These are phyloP conservation scores for Halophytophthora polymorphica DNA, from an alignment of 352 stramenopile species.

Conservation along the genomic window DNA sequence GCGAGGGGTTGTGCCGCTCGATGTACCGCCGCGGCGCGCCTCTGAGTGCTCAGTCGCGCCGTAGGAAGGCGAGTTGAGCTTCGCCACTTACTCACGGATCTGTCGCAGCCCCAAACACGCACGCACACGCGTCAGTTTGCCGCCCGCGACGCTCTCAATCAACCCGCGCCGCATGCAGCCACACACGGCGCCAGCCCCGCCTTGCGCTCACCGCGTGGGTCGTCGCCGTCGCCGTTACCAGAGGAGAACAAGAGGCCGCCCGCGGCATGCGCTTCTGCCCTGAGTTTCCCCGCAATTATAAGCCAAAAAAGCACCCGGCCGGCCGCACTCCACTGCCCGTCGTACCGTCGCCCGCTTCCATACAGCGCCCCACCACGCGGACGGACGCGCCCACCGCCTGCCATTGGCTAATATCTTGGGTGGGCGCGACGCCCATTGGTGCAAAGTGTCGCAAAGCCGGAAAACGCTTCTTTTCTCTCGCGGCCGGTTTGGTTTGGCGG, in stretches of 20 bases:
- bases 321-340: slow-evolving; percentile 2
- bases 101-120: slow-evolving; percentile 3
- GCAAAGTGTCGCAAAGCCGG: neutral
- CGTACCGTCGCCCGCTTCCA: slow-evolving; percentile 25
- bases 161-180: neutral
- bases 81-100: slow-evolving; percentile 1
- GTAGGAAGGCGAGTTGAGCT: too few species aligned
- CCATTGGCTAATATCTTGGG: neutral
- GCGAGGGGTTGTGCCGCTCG: slow-evolving; percentile 7
- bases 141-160: neutral
- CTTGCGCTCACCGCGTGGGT: slow-evolving; percentile 5
- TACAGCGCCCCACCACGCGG: neutral
- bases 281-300: slow-evolving; percentile 24
- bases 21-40: neutral
- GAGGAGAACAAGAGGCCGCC: slow-evolving; percentile 12
- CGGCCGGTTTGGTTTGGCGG: neutral
- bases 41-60: neutral
- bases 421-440: neutral
- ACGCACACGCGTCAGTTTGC: neutral
- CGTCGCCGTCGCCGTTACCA: slow-evolving; percentile 6
- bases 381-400: too few species aligned
- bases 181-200: neutral
- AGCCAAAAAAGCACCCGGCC: slow-evolving; percentile 28
- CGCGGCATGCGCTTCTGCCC: slow-evolving; percentile 31
- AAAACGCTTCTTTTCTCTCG: neutral